These are phyloP conservation scores for Mucor sp. DNA, from an alignment of 371 early-diverging fungal species.

Conservation along the genomic window DNA sequence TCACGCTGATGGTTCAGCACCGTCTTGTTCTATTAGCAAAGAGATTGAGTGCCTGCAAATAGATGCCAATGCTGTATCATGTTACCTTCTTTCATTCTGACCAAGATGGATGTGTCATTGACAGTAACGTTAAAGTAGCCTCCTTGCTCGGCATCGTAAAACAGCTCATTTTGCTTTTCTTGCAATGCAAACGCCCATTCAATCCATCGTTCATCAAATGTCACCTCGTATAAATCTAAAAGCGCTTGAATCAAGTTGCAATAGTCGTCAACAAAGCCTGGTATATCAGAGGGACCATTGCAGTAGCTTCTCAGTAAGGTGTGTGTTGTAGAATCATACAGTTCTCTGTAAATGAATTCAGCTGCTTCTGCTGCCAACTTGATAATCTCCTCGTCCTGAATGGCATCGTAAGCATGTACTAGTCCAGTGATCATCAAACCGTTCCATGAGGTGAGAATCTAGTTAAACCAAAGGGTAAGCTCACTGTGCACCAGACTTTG, in stretches of 20 bases:
- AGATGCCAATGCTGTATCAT: neutral
- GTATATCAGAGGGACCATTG: constrained; percentile 50
- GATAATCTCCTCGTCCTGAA: constrained; percentile 30
- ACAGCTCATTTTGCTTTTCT: constrained; percentile 54
- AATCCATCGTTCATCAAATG: constrained; percentile 56
- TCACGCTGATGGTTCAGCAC: constrained; percentile 66
- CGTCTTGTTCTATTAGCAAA: constrained; percentile 57
- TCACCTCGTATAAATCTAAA: constrained; percentile 63
- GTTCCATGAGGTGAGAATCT: constrained; percentile 54
- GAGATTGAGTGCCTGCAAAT: neutral
- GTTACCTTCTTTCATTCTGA: constrained; percentile 65
- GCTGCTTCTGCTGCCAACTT: constrained; percentile 52
- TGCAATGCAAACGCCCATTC: constrained; percentile 63
- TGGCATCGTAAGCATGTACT: constrained; percentile 39
- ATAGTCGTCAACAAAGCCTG: constrained; percentile 68
- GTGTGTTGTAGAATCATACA: constrained; percentile 42
- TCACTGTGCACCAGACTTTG: neutral
- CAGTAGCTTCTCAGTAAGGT: constrained; percentile 51
- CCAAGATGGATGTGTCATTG: constrained; percentile 48
- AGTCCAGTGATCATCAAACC: constrained; percentile 63
- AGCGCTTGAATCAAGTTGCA: constrained; percentile 52
- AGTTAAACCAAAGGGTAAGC: neutral
- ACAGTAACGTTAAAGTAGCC: constrained; percentile 58
- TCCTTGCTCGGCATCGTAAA: constrained; percentile 56
- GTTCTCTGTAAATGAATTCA: constrained; percentile 46